phyloP scores from a whole-genome alignment of 495 filamentous ascomycete genomes.

The Xylaria cubensis region DNA sequence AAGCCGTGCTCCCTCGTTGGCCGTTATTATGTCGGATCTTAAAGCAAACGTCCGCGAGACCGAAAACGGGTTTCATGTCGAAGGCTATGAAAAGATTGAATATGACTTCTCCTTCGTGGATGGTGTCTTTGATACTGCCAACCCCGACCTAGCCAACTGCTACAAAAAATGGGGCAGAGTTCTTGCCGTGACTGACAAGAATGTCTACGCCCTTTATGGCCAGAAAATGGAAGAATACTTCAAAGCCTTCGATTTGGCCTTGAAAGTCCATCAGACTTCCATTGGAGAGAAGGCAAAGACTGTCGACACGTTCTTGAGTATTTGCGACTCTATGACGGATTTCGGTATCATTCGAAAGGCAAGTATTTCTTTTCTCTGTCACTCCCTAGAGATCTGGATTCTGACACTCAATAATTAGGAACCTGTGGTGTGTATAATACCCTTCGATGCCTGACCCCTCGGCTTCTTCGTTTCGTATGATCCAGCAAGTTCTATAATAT shows the following conservation, averaged over 20 bases:
- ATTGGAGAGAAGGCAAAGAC: constrained; percentile 72
- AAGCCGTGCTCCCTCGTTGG: not conserved
- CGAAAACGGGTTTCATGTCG: constrained; percentile 63
- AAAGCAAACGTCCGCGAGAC: constrained; percentile 63
- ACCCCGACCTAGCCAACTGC: constrained; percentile 60
- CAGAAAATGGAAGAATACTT: constrained; percentile 65
- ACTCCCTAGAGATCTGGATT: constrained; percentile 19
- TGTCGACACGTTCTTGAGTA: constrained; percentile 63
- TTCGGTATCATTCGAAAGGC: constrained; percentile 70
- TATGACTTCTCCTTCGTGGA: constrained; percentile 73
- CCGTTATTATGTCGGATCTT: constrained; percentile 63
- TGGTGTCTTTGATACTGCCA: constrained; percentile 61
- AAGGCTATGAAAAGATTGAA: constrained; percentile 70
- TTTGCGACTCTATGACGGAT: constrained; percentile 68
- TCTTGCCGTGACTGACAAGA: constrained; percentile 66
- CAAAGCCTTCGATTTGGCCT: constrained; percentile 55
- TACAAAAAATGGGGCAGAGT: constrained; percentile 64
- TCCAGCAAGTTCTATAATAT: not conserved
- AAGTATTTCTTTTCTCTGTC: constrained; percentile 7
- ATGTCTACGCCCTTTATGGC: constrained; percentile 66
- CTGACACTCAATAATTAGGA: constrained; percentile 46
- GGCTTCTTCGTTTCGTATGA: not conserved
- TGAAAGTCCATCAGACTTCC: constrained; percentile 67
- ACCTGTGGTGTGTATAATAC: constrained; percentile 49
- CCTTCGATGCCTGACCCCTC: not conserved